Conservation (phyloP, 768 basidiomycete species). For the Leccinum olivaceopallidum region DNA sequence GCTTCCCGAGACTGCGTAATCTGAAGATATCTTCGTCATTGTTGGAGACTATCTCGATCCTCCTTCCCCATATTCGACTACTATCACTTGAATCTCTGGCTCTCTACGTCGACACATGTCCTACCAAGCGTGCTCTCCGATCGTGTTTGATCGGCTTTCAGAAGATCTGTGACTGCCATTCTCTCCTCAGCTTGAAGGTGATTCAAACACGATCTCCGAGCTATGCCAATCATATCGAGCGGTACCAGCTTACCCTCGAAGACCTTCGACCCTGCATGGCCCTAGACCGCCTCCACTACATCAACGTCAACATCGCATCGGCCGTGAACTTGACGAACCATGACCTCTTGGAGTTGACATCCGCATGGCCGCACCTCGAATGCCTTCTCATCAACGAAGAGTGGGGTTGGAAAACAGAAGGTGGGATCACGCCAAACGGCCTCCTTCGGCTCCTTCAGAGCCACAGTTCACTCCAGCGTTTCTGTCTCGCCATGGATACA, state of each 20-base stretch:
- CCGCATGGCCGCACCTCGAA: slow-evolving; percentile 21
- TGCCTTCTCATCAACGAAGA: slow-evolving; percentile 18
- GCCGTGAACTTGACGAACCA: slow-evolving; percentile 11
- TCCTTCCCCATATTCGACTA: slow-evolving; percentile 1
- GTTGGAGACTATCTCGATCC: background rate
- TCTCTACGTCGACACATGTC: slow-evolving; percentile 11
- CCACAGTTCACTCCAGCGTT: slow-evolving; percentile 1
- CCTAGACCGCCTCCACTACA: slow-evolving; percentile 13
- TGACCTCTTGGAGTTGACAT: slow-evolving; percentile 15
- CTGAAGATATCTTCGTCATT: slow-evolving; percentile 13
- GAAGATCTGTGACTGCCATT: slow-evolving; percentile 9
- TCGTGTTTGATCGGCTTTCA: slow-evolving; percentile 6
- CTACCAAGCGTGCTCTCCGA: slow-evolving; percentile 8
- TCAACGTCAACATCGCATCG: slow-evolving; percentile 16
- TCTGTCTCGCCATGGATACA: slow-evolving; percentile 19
- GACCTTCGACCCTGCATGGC: slow-evolving; percentile 19
- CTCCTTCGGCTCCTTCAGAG: slow-evolving; percentile 16
- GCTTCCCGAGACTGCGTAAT: slow-evolving; percentile 12
- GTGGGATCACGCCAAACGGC: slow-evolving; percentile 21
- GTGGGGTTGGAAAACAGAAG: slow-evolving; percentile 20
- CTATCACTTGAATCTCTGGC: slow-evolving; percentile 10
- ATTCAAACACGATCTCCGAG: slow-evolving; percentile 11
- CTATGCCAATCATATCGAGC: slow-evolving; percentile 1
- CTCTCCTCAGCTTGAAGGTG: slow-evolving; percentile 8
- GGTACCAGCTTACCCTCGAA: slow-evolving; percentile 16